These are phyloP conservation scores for Phytophthora tubulina DNA, from an alignment of 352 stramenopile species.

Conservation along the genomic window DNA sequence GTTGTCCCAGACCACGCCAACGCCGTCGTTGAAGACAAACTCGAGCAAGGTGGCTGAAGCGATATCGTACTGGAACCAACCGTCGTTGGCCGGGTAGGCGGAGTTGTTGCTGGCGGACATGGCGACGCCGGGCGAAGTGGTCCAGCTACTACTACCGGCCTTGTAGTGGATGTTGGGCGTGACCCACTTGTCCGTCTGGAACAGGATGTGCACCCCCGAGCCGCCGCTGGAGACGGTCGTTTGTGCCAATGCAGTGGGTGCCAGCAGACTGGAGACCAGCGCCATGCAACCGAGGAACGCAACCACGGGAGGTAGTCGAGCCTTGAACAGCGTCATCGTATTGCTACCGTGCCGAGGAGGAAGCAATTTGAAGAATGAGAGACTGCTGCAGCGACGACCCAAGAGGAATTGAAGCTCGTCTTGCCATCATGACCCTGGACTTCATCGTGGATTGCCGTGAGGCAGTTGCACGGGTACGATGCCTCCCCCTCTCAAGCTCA, in stretches of 20 bases:
- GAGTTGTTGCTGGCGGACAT: conserved; percentile 47
- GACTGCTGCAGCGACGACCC: background rate
- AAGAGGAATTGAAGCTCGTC: background rate
- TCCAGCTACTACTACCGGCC: conserved; percentile 46
- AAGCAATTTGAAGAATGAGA: conserved; percentile 33
- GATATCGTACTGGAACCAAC: conserved; percentile 43
- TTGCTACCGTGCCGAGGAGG: conserved; percentile 17
- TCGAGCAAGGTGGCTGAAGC: conserved; percentile 29
- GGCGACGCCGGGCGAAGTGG: conserved; percentile 37
- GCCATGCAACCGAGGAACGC: conserved; percentile 17
- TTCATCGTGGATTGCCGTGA: background rate
- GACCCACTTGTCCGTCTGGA: conserved; percentile 37
- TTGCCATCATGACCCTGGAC: too few relatives aligned
- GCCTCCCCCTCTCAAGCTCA: conserved; percentile 5
- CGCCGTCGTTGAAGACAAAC: conserved; percentile 47
- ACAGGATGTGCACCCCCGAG: conserved; percentile 42
- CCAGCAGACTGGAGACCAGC: conserved; percentile 20
- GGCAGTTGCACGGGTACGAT: background rate
- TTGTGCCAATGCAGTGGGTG: conserved; percentile 11
- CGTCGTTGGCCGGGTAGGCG: conserved; percentile 30
- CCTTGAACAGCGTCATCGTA: conserved; percentile 30
- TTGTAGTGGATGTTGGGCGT: conserved; percentile 54
- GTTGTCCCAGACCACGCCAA: conserved; percentile 45
- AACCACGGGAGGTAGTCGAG: conserved; percentile 8
- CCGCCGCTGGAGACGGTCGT: conserved; percentile 31